phyloP scores from a whole-genome alignment of 108 stramenopile species.

The Mayamaea pseudoterrestris region DNA sequence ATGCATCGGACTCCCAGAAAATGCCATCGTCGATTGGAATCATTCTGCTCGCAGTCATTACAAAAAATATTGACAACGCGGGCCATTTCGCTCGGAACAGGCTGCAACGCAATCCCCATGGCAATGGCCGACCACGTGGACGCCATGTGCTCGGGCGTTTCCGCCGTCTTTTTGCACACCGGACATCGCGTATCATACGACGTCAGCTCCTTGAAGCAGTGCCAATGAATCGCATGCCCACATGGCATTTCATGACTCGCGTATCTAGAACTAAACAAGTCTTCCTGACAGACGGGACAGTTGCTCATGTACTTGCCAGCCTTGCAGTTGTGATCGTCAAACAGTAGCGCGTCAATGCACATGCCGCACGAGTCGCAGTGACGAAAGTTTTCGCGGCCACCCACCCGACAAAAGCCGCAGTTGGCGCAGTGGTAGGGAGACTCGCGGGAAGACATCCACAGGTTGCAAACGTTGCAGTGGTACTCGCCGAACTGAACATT shows the following conservation, averaged over 20 bases:
- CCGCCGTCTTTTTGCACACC: slow-evolving; percentile 84
- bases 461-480: slow-evolving; percentile 76
- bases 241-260: slow-evolving; percentile 82
- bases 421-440: slow-evolving; percentile 74
- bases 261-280: slow-evolving; percentile 50
- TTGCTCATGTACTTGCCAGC: slow-evolving; percentile 77
- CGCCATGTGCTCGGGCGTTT: slow-evolving; percentile 76
- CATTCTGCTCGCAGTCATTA: slow-evolving; percentile 64
- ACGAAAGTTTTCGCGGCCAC: slow-evolving; percentile 72
- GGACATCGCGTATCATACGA: slow-evolving; percentile 72
- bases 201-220: slow-evolving; percentile 69
- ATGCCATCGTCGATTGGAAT: slow-evolving; percentile 64
- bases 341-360: slow-evolving; percentile 71
- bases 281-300: slow-evolving; percentile 82
- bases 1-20: slow-evolving; percentile 68
- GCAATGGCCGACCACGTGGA: slow-evolving; percentile 79
- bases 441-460: slow-evolving; percentile 77
- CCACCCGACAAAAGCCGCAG: slow-evolving; percentile 84
- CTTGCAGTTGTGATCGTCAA: slow-evolving; percentile 70
- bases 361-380: slow-evolving; percentile 83
- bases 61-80: slow-evolving; percentile 74
- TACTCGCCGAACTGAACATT: slow-evolving; percentile 67
- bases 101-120: slow-evolving; percentile 58
- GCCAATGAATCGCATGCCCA: slow-evolving; percentile 73
- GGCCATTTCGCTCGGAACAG: slow-evolving; percentile 67